These are phyloP conservation scores for Monascus purpureus DNA, from an alignment of 495 filamentous ascomycete genomes.

Conservation along the genomic window DNA sequence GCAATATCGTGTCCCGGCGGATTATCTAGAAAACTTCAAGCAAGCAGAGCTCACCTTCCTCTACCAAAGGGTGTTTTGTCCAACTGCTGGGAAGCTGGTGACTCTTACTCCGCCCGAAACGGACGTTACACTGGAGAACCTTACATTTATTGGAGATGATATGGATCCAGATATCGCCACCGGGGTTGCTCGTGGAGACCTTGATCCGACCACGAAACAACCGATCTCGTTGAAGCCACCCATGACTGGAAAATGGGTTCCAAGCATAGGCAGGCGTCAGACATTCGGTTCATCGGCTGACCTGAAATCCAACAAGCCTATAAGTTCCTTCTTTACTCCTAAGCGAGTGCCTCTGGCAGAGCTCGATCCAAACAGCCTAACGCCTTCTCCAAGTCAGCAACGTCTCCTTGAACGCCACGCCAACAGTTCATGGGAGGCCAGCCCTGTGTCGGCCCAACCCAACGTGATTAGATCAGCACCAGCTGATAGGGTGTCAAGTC, in stretches of 20 bases:
- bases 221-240: slow-evolving; percentile 36
- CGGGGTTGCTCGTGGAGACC: slow-evolving; percentile 67
- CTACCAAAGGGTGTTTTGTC: slow-evolving; percentile 89
- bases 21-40: slow-evolving; percentile 64
- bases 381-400: slow-evolving; percentile 54
- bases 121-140: slow-evolving; percentile 44
- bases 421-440: slow-evolving; percentile 39
- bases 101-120: slow-evolving; percentile 50
- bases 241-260: slow-evolving; percentile 10
- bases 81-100: slow-evolving; percentile 51
- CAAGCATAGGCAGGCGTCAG: slow-evolving; percentile 23
- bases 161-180: slow-evolving; percentile 55
- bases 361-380: slow-evolving; percentile 76
- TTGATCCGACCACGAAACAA: slow-evolving; percentile 81
- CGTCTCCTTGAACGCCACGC: slow-evolving; percentile 39
- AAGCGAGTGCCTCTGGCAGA: slow-evolving; percentile 68
- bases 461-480: slow-evolving; percentile 25
- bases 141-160: slow-evolving; percentile 67
- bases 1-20: slow-evolving; percentile 59
- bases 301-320: slow-evolving; percentile 51
- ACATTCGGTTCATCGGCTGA: slow-evolving; percentile 33
- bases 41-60: slow-evolving; percentile 87
- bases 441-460: slow-evolving; percentile 21
- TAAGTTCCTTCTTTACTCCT: slow-evolving; percentile 65
- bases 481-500: slow-evolving; percentile 11